phyloP scores from a whole-genome alignment of 331 rosid species.

The Malus hybrid region DNA sequence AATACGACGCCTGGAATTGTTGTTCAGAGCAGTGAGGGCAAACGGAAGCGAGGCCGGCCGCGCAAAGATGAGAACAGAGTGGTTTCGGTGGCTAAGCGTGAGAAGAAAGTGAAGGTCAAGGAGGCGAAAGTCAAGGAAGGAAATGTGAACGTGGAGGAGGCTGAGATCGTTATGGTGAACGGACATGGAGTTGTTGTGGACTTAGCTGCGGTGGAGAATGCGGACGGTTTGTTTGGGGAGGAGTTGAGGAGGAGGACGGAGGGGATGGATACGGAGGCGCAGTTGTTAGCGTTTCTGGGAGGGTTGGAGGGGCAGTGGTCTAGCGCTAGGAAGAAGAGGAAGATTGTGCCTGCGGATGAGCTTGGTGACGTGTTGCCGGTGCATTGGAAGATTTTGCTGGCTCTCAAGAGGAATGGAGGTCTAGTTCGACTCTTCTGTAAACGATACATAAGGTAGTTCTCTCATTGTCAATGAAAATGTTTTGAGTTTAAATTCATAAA shows the following conservation, averaged over 20 bases:
- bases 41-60: conserved; percentile 77
- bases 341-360: conserved; percentile 44
- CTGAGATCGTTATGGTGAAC: conserved; percentile 6
- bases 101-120: not conserved
- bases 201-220: conserved; percentile 24
- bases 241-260: conserved; percentile 50
- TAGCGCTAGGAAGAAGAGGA: conserved; percentile 58
- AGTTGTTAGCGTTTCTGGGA: conserved; percentile 45
- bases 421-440: conserved; percentile 45
- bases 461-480: not conserved
- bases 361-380: conserved; percentile 39
- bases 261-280: conserved; percentile 39
- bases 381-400: conserved; percentile 60
- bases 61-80: conserved; percentile 27
- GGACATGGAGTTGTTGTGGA: conserved; percentile 15
- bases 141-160: not conserved
- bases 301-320: conserved; percentile 56
- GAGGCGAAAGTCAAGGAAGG: not conserved
- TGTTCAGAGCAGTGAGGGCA: not conserved
- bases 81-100: not conserved
- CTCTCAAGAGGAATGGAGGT: conserved; percentile 43
- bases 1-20: not conserved
- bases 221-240: conserved; percentile 34
- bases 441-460: conserved; percentile 56
- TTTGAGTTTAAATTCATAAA: too few relatives aligned